Base-by-base conservation (phyloP, 225 moss, liverwort and hornwort species). In the Marchantia paleacea region DNA sequence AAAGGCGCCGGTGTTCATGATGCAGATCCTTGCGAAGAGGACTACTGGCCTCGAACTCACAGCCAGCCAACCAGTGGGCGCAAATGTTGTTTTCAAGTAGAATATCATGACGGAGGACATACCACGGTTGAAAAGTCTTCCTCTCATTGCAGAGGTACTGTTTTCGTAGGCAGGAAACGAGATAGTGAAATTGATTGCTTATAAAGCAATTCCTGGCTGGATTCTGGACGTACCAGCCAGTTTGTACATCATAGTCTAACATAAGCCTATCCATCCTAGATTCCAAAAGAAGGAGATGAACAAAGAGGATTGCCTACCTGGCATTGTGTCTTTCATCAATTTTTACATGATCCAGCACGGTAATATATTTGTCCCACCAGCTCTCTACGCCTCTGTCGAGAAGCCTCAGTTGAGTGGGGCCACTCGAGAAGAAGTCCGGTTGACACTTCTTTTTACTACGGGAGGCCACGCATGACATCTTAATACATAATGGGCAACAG, bases 11-110 rank as follows among this genome's bases (percentile, higher is more conserved):
- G 62, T 62, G n/a, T 62, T 62, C n/a, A 22, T 10, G 22, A 22
- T n/a, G 62, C 62, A 62, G 62, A 62, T 62, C 62, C 62, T 62
- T 62, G 62, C 62, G 20, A 62, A 62, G 62, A 22, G 39, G 62
- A 62, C n/a, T 62, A 62, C n/a, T 62, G 62, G 24, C n/a, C n/a
- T 22, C 62, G 22, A 39, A 62, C 62, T 7, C n/a, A 22, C 62
- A 62, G 62, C 62, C 62, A 62, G 62, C 62, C n/a, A 24, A 22
- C n/a, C 9, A 22, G 62, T 62, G n/a, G 62, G 62, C 22, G 24
- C 62, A 16, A 62, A 62, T 24, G n/a, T 6, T 22, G 4, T 22
- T 62, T 22, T 24, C 9, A 7, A 62, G 62, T 62, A 62, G 62
- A 62, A 62, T 24, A 62, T 24, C 62, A 62, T 62, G 62, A 61